phyloP scores from a whole-genome alignment of 169 alveolate genomes.

The Miamiensis avidus region DNA sequence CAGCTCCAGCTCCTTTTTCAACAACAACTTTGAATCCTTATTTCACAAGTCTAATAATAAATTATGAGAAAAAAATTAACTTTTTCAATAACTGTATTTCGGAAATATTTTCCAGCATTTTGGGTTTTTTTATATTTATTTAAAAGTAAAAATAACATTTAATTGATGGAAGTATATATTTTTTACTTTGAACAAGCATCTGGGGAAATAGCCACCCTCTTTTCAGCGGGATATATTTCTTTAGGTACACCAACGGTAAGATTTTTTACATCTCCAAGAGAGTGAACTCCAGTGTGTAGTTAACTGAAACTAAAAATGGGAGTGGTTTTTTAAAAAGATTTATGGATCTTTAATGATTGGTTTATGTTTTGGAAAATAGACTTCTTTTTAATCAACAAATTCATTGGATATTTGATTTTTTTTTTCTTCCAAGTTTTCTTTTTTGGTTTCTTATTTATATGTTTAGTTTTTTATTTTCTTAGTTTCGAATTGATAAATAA shows the following conservation, averaged over 20 bases:
- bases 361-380: background rate
- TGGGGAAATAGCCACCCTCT: constrained; percentile 86
- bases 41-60: constrained; percentile 49
- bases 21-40: constrained; percentile 83
- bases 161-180: no score
- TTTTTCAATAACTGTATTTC: no score
- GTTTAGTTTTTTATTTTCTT: no score
- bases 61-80: background rate
- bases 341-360: background rate
- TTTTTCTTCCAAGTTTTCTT: no score
- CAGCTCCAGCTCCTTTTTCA: constrained; percentile 85
- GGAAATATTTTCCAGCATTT: no score
- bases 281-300: background rate
- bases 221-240: constrained; percentile 58
- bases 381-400: background rate
- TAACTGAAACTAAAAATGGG: background rate
- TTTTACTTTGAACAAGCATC: constrained; percentile 51
- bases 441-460: no score
- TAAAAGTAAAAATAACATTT: no score
- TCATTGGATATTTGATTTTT: background rate
- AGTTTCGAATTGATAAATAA: no score
- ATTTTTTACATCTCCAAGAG: background rate
- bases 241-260: constrained; percentile 60
- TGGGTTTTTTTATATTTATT: no score
- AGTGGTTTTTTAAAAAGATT: background rate